Percentiles rank a stretch among this genome's conserved stretches.
phyloP scores from a whole-genome alignment of 176 grass and related monocot genomes.

The Carex myosuroides region DNA sequence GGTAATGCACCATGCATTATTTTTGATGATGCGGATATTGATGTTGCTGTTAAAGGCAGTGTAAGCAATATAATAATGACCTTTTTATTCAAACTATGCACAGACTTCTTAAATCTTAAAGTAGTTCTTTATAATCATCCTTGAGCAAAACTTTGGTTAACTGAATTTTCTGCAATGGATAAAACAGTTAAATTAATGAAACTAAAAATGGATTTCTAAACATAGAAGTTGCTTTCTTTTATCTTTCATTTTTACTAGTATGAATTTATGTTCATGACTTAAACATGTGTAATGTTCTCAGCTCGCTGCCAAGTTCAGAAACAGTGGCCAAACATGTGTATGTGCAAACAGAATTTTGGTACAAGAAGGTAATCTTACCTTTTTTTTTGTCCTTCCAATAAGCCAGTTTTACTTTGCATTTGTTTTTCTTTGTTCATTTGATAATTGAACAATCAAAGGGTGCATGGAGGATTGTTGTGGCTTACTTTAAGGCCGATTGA shows the following conservation, averaged over 20 bases:
- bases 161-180: neutral
- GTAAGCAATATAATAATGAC: conserved; percentile 41
- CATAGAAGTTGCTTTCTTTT: neutral
- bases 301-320: conserved; percentile 96
- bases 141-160: neutral
- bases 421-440: conserved; percentile 21
- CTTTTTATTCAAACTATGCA: neutral
- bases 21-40: conserved; percentile 95
- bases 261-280: conserved; percentile 1
- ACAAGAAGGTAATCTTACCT: conserved; percentile 67
- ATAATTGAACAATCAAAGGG: neutral
- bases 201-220: neutral
- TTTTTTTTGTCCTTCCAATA: neutral
- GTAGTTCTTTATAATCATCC: neutral
- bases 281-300: conserved; percentile 26
- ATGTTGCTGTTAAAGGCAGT: conserved; percentile 85
- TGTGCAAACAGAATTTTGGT: conserved; percentile 98
- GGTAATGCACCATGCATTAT: conserved; percentile 98
- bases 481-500: neutral
- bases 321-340: conserved; percentile 94
- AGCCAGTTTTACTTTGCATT: neutral
- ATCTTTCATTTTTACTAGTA: neutral
- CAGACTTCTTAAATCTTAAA: neutral
- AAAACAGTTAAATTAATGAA: neutral
- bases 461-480: neutral